Evolutionary conservation across 2,329 filamentous ascomycete genomes (phyloP).

Genomic region (Ceratocystis diversiconidia): DNA sequence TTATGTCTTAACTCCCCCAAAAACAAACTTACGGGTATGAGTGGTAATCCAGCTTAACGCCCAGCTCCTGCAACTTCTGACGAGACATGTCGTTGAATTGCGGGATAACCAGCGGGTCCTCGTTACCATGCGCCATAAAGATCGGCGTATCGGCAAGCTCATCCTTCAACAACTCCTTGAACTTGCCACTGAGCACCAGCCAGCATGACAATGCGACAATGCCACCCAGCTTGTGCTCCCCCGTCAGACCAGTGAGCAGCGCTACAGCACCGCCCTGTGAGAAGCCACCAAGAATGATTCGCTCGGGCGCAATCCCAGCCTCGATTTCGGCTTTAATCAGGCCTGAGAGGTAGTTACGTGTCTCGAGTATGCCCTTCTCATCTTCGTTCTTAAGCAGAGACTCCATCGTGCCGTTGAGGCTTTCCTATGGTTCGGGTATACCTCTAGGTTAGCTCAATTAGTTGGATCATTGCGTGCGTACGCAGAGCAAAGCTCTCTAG

Average conservation of each 20-base stretch:
- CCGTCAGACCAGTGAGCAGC: conserved; percentile 65
- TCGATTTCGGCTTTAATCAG: conserved; percentile 71
- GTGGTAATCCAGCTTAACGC: conserved; percentile 61
- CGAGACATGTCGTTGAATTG: conserved; percentile 55
- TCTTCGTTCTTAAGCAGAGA: conserved; percentile 37
- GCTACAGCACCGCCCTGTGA: conserved; percentile 81
- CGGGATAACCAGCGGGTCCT: conserved; percentile 57
- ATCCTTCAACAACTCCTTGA: conserved; percentile 30
- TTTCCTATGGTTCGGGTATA: not conserved
- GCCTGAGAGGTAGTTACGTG: conserved; percentile 59
- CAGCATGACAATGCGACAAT: conserved; percentile 79
- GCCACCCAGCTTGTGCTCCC: conserved; percentile 61
- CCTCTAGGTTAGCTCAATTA: no score
- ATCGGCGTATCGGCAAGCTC: conserved; percentile 57
- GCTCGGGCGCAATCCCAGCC: conserved; percentile 63
- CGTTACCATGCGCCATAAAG: conserved; percentile 77
- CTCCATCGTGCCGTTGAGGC: conserved; percentile 25
- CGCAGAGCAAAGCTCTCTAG: no score
- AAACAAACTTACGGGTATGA: conserved; percentile 50
- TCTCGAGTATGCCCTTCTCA: conserved; percentile 58
- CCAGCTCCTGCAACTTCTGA: conserved; percentile 51
- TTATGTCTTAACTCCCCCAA: not conserved
- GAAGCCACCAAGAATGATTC: conserved; percentile 78
- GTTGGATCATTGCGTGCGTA: no score
- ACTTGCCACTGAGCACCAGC: conserved; percentile 46